A percentile compares a stretch with the other conserved stretches of the same genome.
Conservation (phyloP, 148 eudicot species). For the Cornus controversa region DNA sequence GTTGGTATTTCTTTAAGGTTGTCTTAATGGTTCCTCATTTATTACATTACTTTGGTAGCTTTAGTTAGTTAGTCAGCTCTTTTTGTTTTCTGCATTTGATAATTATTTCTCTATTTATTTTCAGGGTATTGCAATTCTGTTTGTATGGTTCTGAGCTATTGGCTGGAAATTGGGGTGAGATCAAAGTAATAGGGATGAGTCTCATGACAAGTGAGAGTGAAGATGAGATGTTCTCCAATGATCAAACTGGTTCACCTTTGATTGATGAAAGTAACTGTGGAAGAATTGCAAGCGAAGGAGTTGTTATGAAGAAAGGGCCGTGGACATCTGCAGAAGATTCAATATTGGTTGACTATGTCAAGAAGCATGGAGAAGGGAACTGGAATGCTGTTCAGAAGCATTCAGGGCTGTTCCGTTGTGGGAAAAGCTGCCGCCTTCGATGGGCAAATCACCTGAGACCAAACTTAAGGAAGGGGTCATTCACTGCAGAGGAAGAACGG, state of each 20-base stretch:
- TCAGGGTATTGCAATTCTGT: not conserved
- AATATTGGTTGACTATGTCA: constrained; percentile 78
- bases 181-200: constrained; percentile 31
- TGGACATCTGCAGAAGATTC: constrained; percentile 95
- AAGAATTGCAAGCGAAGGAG: constrained; percentile 15
- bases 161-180: constrained; percentile 11
- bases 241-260: constrained; percentile 46
- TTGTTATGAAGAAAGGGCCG: constrained; percentile 80
- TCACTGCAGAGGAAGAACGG: constrained; percentile 73
- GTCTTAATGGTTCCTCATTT: not conserved
- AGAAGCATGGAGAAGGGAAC: constrained; percentile 86
- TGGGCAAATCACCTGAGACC: constrained; percentile 99
- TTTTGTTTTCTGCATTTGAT: not conserved
- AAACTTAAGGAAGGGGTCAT: constrained; percentile 81
- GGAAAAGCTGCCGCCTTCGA: constrained; percentile 92
- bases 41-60: not conserved
- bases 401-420: constrained; percentile 91
- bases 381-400: constrained; percentile 93
- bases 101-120: too few species aligned
- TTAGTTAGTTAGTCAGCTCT: not conserved
- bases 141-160: constrained; percentile 12
- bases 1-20: too few species aligned
- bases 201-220: constrained; percentile 65
- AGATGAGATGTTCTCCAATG: constrained; percentile 41
- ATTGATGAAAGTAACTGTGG: constrained; percentile 57